A percentile compares a stretch with the other conserved stretches of the same genome.
These are phyloP conservation scores for Penicillium sp. DNA, from an alignment of 2,329 filamentous ascomycete species.

Conservation along the genomic window DNA sequence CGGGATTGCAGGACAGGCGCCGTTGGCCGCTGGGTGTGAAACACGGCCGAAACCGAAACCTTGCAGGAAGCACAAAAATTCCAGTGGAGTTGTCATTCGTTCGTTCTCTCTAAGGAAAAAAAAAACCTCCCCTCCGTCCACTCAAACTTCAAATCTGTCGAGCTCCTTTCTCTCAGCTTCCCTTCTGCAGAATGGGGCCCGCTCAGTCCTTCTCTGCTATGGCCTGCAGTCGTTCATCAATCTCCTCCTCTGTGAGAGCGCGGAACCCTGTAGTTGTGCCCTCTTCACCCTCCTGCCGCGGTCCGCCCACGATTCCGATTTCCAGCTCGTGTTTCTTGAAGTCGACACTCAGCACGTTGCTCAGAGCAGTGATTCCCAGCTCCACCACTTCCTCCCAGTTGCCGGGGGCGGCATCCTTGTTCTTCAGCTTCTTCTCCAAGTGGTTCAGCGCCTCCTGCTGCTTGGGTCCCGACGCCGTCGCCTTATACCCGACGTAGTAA, in stretches of 20 bases:
- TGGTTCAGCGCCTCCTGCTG: slow-evolving; percentile 98
- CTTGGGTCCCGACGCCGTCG: slow-evolving; percentile 93
- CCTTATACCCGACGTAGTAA: slow-evolving; percentile 98
- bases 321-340: slow-evolving; percentile 99
- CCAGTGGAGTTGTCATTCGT: slow-evolving; percentile 20
- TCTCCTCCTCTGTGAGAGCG: slow-evolving; percentile 92
- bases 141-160: no score
- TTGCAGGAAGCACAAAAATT: slow-evolving; percentile 11
- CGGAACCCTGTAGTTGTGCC: slow-evolving; percentile 78
- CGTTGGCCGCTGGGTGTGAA: slow-evolving; percentile 7
- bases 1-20: neutral
- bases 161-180: slow-evolving; percentile 1
- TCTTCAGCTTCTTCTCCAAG: slow-evolving; percentile 99
- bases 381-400: slow-evolving; percentile 97
- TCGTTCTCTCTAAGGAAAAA: slow-evolving; percentile 16
- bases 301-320: slow-evolving; percentile 93
- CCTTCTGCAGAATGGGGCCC: slow-evolving; percentile 12
- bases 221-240: slow-evolving; percentile 94
- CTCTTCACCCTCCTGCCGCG: slow-evolving; percentile 76
- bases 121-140: slow-evolving; percentile 5
- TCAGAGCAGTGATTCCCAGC: slow-evolving; percentile 89
- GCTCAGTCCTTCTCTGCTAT: slow-evolving; percentile 96
- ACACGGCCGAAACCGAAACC: slow-evolving; percentile 14
- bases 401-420: slow-evolving; percentile 91
- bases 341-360: slow-evolving; percentile 95